Evolutionary conservation across 768 basidiomycete genomes (phyloP), one percentile per base, ranked within the genome.

Genomic region (Psilocybe sp.): DNA sequence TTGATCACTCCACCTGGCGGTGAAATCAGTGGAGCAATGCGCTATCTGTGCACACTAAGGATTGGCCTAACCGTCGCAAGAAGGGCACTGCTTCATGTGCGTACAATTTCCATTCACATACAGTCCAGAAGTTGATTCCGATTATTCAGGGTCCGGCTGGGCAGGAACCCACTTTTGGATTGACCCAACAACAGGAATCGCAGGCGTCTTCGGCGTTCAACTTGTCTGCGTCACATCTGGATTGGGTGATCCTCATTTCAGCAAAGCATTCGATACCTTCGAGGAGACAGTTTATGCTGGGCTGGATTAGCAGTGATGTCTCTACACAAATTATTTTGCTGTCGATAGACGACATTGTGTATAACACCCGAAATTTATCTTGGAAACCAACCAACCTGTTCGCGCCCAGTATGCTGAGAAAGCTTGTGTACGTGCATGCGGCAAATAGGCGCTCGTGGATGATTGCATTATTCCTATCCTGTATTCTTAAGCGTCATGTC

Each of bases 11-110:
- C 23, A 31, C 33, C 23, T 16, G 42, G 35, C 23, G 32, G 18
- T 34, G 44, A 18, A 19, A 38, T 10, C 53, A 58, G 12, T 57
- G 49, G 50, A 60, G 64, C 46, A 59, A 49, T 15, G 69, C 57
- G 3, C 46, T 66, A 11, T 60, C 60, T 37, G 11, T 71, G 6
- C 50, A 44, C 3, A 62, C 59, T 0, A 43, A 35, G 0, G 68
- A 71, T 47, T 57, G 52, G 42, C 61, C 63, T 1, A 64, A 43
- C 0, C 40, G 53, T 4, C 53, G 56, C 12, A 54, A 44, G 34
- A 51, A 54, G 36, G 53, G 53, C 23, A 20, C 39, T n/a, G 57
- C 32, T 19, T 51, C 39, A 16, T 55, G 53, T 58, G 18, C 19
- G 53, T 51, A 3, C 35, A 23, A 13, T 13, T 34, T 9, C 16